Evolutionary conservation across 139 green algal genomes (phyloP).

Genomic region (Dunaliella sp.): DNA sequence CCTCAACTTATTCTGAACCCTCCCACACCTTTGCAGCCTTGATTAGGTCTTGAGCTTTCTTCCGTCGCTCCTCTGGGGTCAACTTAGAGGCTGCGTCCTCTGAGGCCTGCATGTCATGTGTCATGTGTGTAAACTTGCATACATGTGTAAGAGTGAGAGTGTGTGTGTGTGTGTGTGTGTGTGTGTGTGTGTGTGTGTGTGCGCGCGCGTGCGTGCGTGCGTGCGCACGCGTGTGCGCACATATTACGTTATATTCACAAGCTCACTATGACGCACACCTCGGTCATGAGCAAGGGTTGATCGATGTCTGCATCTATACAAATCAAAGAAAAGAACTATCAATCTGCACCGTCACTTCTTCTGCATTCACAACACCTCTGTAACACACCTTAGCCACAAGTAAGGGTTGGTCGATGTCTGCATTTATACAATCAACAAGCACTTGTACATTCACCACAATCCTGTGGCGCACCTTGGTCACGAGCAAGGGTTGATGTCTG

Average conservation of each 20-base stretch:
- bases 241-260: neutral
- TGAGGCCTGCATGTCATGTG: neutral
- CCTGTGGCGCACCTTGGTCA: too few species aligned
- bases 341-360: too few species aligned
- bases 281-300: slow-evolving; percentile 68
- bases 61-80: slow-evolving; percentile 71
- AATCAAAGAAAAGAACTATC: too few species aligned
- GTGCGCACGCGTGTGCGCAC: neutral
- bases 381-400: too few species aligned
- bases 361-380: too few species aligned
- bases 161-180: neutral
- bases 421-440: too few species aligned
- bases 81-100: slow-evolving; percentile 51
- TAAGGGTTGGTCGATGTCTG: too few species aligned
- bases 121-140: too few species aligned
- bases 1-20: too few species aligned
- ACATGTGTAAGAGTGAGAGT: neutral
- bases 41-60: slow-evolving; percentile 64
- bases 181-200: neutral
- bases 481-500: too few species aligned
- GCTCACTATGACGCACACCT: slow-evolving; percentile 23
- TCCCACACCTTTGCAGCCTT: slow-evolving; percentile 49
- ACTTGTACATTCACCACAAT: too few species aligned
- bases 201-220: neutral
- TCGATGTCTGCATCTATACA: slow-evolving; percentile 75